Evolutionary conservation across 768 basidiomycete genomes (phyloP).

Genomic region (Ramaria rubella): DNA sequence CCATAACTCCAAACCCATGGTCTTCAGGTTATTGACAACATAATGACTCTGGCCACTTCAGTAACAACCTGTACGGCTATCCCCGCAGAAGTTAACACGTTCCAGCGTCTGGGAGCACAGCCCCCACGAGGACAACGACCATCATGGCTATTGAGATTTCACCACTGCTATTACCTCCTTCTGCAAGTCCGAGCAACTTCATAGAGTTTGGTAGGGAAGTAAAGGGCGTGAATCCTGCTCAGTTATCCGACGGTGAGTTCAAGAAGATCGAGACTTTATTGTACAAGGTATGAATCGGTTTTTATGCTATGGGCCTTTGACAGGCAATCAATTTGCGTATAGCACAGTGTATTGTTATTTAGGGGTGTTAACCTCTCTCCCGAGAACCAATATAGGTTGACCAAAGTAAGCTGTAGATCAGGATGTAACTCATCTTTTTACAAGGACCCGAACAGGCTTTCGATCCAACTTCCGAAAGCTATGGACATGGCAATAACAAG

Average conservation of each 20-base stretch:
- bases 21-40: no score
- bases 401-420: constrained; percentile 50
- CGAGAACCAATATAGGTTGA: constrained; percentile 78
- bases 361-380: constrained; percentile 60
- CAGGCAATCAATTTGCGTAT: background rate
- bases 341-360: constrained; percentile 78
- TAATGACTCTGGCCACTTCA: no score
- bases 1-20: no score
- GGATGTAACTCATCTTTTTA: background rate
- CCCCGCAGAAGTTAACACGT: no score
- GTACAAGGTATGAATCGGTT: constrained; percentile 58
- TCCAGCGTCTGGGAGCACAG: no score
- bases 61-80: no score
- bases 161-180: constrained; percentile 63
- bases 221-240: constrained; percentile 56
- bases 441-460: constrained; percentile 52
- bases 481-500: constrained; percentile 89
- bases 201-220: constrained; percentile 71
- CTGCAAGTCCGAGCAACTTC: constrained; percentile 63
- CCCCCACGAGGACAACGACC: no score
- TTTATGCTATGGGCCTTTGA: background rate
- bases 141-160: constrained; percentile 60
- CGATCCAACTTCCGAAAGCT: constrained; percentile 55
- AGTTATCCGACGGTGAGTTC: constrained; percentile 54
- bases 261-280: constrained; percentile 61